Conservation (phyloP, 306 rosid genomes). For the Fagus crenata region DNA sequence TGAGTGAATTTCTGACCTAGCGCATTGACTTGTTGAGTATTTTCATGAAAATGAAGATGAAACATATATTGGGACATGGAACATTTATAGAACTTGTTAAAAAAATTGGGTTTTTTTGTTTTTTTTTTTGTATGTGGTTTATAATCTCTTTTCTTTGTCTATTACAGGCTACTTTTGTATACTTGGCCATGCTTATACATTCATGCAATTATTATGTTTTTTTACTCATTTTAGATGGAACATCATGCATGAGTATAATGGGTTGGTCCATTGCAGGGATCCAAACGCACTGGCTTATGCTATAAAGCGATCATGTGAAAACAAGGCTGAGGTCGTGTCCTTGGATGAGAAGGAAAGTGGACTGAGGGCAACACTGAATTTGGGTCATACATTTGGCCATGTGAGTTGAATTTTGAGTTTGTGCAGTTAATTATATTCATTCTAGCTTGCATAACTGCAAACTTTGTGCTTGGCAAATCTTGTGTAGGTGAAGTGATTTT, state of each 20-base stretch:
- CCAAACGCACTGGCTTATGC: slow-evolving; percentile 80
- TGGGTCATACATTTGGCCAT: slow-evolving; percentile 98
- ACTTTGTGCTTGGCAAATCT: slow-evolving; percentile 4
- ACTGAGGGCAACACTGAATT: slow-evolving; percentile 86
- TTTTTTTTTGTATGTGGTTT: background rate
- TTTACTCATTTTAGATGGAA: background rate
- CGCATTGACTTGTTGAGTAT: slow-evolving; percentile 4
- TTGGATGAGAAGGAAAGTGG: slow-evolving; percentile 96
- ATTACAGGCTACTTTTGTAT: slow-evolving; percentile 3
- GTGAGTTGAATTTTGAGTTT: slow-evolving; percentile 63
- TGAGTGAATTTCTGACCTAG: background rate
- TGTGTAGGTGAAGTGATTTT: background rate
- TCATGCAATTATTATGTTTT: slow-evolving; percentile 2
- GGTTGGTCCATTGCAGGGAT: slow-evolving; percentile 59
- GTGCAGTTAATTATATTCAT: slow-evolving; percentile 21
- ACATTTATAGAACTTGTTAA: slow-evolving; percentile 8
- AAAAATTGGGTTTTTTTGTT: background rate
- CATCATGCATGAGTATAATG: slow-evolving; percentile 2
- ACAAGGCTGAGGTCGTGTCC: slow-evolving; percentile 93
- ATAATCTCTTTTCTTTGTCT: slow-evolving; percentile 11
- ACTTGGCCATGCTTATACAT: slow-evolving; percentile 6
- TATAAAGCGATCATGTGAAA: slow-evolving; percentile 92
- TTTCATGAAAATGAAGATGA: slow-evolving; percentile 21
- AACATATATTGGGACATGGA: slow-evolving; percentile 20
- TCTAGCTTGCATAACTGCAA: slow-evolving; percentile 22